Base-by-base conservation (phyloP, 192 early-diverging fungal species). In the Coemansia sp. region DNA sequence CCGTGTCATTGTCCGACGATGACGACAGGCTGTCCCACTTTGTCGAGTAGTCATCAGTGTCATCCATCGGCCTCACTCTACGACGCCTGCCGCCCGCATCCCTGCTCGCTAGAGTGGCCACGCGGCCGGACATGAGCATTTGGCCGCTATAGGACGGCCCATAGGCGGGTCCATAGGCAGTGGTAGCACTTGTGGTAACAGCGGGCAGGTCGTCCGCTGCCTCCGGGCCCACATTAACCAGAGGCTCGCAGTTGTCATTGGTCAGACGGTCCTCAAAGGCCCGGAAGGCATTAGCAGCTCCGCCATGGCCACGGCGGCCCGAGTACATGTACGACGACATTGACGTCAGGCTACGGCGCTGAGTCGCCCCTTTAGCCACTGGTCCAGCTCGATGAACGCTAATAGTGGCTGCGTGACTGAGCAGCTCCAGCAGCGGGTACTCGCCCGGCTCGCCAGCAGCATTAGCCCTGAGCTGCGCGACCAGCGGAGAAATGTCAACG, bases 251-350 rank as follows among this genome's bases (percentile, higher is more conserved):
- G 22, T 67, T 67, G 50, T 76, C 74, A 48, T 58, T 64, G 19
- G 67, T 65, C 17, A 82, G 27, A 1, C 79, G 74, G 60, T 82
- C 79, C 34, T 67, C 74, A 45, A 81, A 72, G 8, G 78, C 67
- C 4, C 74, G 69, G 67, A 81, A 70, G 13, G 70, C 65, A n/a
- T 50, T 63, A n/a, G 66, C 42, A 1, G 78, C 42, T 5, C 65
- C 51, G 22, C 65, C 68, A 60, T 8, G 1, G 6, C 41, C 56
- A 27, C 76, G 76, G 22, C 66, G 66, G 29, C 64, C 69, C 9
- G 61, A 24, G 32, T 71, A 65, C 65, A 64, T 65, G 36, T 77
- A 77, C 2, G 75, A 77, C 19, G 76, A 77, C 13, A 77, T 68
- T 6, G 58, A 77, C 17, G 76, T 69, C 50, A 77, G 56, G 42